Evolutionary conservation across 2,329 filamentous ascomycete species (phyloP), one percentile per base, ranked within the genome.

Genomic region (Trichoderma gracile): DNA sequence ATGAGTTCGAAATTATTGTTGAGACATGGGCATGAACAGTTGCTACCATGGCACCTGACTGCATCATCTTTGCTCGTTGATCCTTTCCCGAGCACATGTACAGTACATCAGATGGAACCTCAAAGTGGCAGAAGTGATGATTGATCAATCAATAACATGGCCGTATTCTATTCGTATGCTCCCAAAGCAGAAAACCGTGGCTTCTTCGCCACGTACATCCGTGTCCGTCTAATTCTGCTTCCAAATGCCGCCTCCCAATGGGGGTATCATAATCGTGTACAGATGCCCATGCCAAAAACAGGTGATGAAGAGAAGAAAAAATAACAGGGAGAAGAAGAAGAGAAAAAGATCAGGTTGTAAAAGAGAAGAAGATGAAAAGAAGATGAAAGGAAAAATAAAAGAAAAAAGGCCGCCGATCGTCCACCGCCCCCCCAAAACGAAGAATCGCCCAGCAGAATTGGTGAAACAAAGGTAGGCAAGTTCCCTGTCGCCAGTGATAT

Each of bases 191-290:
- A 53, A 45, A 10, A 14, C 10, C 30, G 58, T 10, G 17, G 14
- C 30, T 21, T 33, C n/a, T 42, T 53, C 58, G 40, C 38, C 47
- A 33, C 47, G 50, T 55, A 27, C 42, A 52, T 64, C 47, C 54
- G 40, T 64, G 53, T 52, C 49, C 40, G 52, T 56, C 60, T 55
- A 54, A n/a, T 55, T 55, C 43, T 49, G 50, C 60, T 43, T 46
- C 38, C 33, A 50, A 53, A 38, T 64, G 53, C 33, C 19, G 42
- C 54, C 54, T 50, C 49, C 63, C 40, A 55, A n/a, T n/a, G 46
- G 63, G 33, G 33, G 63, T 65, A 65, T 65, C 63, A 65, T 65
- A 40, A 25, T 61, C 63, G 63, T 65, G 25, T 65, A 65, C 63
- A 53, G 58, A 61, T 61, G 58, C 58, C 58, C 47, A 21, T 42